Evolutionary conservation across 805 yeast genomes (phyloP).

Genomic region (Pichia gijzeniarum): DNA sequence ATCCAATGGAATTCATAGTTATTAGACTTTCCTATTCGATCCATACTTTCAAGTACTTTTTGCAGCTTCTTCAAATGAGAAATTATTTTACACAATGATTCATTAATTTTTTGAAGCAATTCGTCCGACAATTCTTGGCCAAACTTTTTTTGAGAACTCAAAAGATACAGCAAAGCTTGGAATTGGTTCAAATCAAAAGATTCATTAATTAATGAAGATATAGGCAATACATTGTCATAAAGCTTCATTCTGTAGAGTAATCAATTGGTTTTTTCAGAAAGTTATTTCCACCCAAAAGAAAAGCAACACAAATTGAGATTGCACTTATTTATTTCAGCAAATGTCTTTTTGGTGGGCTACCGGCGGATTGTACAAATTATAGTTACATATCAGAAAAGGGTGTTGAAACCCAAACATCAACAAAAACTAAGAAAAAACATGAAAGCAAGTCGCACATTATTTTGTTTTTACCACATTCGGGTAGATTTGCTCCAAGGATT

Average conservation of each 20-base stretch:
- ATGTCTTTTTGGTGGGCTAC: too few relatives aligned
- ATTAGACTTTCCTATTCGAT: background rate
- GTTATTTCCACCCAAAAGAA: too few relatives aligned
- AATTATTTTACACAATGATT: background rate
- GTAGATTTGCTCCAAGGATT: too few relatives aligned
- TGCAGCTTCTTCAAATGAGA: background rate
- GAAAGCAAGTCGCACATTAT: slow-evolving; percentile 39
- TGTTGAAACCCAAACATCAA: slow-evolving; percentile 65
- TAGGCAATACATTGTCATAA: slow-evolving; percentile 31
- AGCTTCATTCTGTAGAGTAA: slow-evolving; percentile 50
- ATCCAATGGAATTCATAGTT: slow-evolving; percentile 24
- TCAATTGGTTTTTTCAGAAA: too few relatives aligned
- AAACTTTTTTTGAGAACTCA: background rate
- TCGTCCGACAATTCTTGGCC: background rate
- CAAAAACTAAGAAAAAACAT: slow-evolving; percentile 92
- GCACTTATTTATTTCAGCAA: too few relatives aligned
- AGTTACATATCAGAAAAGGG: slow-evolving; percentile 91
- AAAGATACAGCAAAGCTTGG: background rate
- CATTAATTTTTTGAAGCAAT: background rate
- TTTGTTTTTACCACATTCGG: slow-evolving; percentile 67
- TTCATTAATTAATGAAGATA: slow-evolving; percentile 5
- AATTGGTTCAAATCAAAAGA: slow-evolving; percentile 4
- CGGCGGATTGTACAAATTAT: too few relatives aligned
- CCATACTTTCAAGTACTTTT: slow-evolving; percentile 1
- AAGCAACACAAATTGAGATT: too few relatives aligned